Evolutionary conservation across 345 rosid genomes (phyloP).

Genomic region (Geranium brycei): DNA sequence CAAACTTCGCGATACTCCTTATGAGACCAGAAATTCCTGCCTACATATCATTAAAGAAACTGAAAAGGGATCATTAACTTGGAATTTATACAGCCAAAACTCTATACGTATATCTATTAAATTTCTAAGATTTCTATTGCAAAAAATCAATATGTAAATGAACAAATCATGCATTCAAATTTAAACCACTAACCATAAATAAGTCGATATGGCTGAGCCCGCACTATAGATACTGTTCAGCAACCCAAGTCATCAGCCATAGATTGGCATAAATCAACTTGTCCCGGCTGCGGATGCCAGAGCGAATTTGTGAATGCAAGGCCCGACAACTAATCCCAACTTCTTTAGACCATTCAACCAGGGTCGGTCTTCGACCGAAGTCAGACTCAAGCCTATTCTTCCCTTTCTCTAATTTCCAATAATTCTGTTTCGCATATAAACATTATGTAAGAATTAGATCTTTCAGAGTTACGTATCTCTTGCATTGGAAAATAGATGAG

Average conservation of each 20-base stretch:
- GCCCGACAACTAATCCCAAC: slow-evolving; percentile 39
- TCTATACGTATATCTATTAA: no score
- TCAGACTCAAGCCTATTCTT: slow-evolving; percentile 55
- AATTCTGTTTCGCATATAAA: slow-evolving; percentile 38
- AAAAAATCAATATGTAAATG: background rate
- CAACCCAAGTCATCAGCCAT: slow-evolving; percentile 70
- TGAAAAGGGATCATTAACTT: background rate
- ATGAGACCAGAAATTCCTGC: slow-evolving; percentile 83
- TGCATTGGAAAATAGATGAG: slow-evolving; percentile 1
- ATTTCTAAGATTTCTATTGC: no score
- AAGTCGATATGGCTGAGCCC: slow-evolving; percentile 74
- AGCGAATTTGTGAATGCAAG: slow-evolving; percentile 53
- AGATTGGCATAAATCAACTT: slow-evolving; percentile 61
- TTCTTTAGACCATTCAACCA: slow-evolving; percentile 71
- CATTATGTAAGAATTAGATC: slow-evolving; percentile 4
- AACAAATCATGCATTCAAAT: background rate
- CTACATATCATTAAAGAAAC: slow-evolving; percentile 23
- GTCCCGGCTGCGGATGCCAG: slow-evolving; percentile 50
- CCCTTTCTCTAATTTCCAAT: slow-evolving; percentile 42
- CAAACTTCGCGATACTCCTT: slow-evolving; percentile 79
- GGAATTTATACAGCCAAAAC: background rate
- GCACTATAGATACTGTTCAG: slow-evolving; percentile 64
- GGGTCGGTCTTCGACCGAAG: slow-evolving; percentile 61
- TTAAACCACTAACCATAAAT: slow-evolving; percentile 39
- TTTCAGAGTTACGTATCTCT: slow-evolving; percentile 4